Conservation (phyloP, 1,284 basidiomycete species). For the Ustilago vetiveriae region DNA sequence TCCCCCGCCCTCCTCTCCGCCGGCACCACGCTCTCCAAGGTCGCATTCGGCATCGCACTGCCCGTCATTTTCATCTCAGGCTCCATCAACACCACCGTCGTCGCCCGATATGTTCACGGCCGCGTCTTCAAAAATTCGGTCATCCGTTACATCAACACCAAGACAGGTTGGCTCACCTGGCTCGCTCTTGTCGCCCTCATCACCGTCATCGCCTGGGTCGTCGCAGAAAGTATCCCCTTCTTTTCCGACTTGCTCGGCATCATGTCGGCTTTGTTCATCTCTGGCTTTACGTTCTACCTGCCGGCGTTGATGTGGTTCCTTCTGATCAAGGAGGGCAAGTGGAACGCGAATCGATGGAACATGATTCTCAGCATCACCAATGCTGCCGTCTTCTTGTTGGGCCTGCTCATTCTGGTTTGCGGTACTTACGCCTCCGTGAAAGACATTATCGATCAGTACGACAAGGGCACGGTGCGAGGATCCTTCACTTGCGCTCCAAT, state of each 20-base stretch:
- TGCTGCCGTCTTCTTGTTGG: constrained; percentile 42
- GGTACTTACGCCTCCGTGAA: constrained; percentile 47
- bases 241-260: constrained; percentile 51
- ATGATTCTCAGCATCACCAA: constrained; percentile 43
- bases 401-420: constrained; percentile 46
- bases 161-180: constrained; percentile 54
- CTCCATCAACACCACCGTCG: constrained; percentile 60
- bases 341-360: constrained; percentile 42
- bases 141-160: constrained; percentile 57
- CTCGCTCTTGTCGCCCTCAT: constrained; percentile 37
- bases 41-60: constrained; percentile 55
- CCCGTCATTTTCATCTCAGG: constrained; percentile 63
- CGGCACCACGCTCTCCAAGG: constrained; percentile 50
- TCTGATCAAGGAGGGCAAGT: constrained; percentile 49
- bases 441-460: constrained; percentile 44
- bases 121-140: constrained; percentile 51
- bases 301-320: constrained; percentile 70
- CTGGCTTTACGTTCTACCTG: constrained; percentile 56
- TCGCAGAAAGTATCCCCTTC: constrained; percentile 55
- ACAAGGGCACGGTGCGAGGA: constrained; percentile 21
- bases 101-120: constrained; percentile 51
- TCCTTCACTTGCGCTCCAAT: constrained; percentile 42
- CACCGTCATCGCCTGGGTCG: constrained; percentile 49
- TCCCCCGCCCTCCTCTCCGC: constrained; percentile 54
- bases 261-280: constrained; percentile 51